A percentile compares a stretch with the other conserved stretches of the same genome.
Conservation (phyloP, 495 filamentous ascomycete species). For the Daldinia caldariorum region DNA sequence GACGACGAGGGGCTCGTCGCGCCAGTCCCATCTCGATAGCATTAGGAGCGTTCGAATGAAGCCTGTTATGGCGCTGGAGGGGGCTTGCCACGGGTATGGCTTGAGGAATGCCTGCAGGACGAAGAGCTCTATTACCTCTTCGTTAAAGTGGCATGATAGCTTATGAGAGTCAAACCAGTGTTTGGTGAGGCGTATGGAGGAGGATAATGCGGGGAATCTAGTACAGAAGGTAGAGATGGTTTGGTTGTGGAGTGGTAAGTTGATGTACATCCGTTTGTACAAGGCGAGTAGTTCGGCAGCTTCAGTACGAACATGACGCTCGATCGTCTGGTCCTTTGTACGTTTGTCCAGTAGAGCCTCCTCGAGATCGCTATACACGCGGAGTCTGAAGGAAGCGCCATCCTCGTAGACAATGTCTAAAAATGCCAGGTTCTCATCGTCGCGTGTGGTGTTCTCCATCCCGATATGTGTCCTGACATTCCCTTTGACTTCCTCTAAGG, state of each 20-base stretch:
- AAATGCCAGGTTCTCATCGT: constrained; percentile 79
- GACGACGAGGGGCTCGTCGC: constrained; percentile 78
- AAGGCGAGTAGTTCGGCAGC: constrained; percentile 71
- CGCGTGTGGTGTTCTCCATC: constrained; percentile 75
- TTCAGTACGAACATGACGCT: constrained; percentile 70
- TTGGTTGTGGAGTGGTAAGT: constrained; percentile 81
- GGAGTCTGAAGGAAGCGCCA: constrained; percentile 72
- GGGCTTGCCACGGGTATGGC: constrained; percentile 81
- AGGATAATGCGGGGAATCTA: constrained; percentile 80
- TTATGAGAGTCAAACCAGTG: constrained; percentile 89
- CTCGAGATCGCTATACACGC: constrained; percentile 86
- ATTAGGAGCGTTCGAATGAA: constrained; percentile 82
- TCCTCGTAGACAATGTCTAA: constrained; percentile 80
- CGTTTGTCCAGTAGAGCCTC: constrained; percentile 79
- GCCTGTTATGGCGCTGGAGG: constrained; percentile 80
- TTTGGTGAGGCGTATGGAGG: constrained; percentile 88
- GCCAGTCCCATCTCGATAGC: constrained; percentile 91
- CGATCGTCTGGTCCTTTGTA: constrained; percentile 74
- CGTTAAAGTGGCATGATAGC: constrained; percentile 75
- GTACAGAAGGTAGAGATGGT: constrained; percentile 80
- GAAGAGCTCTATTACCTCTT: constrained; percentile 85
- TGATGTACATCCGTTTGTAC: constrained; percentile 76
- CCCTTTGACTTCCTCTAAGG: constrained; percentile 65
- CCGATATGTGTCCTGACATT: constrained; percentile 73
- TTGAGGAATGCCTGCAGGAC: constrained; percentile 79